Evolutionary conservation across 1,284 basidiomycete genomes (phyloP), one percentile per base, ranked within the genome.

Genomic region (Trichosporon sp.): DNA sequence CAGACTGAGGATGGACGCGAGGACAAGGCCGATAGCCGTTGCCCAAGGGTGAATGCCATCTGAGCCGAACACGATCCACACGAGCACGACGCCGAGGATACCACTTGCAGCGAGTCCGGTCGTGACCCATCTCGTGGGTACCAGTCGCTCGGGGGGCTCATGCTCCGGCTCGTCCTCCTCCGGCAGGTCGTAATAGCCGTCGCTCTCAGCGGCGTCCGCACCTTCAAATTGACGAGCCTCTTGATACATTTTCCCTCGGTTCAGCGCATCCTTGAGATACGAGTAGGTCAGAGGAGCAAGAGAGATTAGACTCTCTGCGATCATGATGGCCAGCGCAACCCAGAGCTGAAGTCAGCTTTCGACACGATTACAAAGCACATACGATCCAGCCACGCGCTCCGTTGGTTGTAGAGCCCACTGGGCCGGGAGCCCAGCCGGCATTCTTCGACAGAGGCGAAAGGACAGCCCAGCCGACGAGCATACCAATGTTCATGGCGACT

Each of bases 41-140:
- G 95, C 95, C 94, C 94, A 98, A 15, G 93, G 92, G 75, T 91
- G 91, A 78, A 98, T 97, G 1, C 92, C 92, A 72, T 96, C 90
- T 62, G 88, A 81, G 3, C 94, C 94, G 79, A 98, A 98, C 3
- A 97, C 90, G 6, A 88, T 67, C 90, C 92, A 94, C 1, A 98
- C 92, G 23, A 96, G 85, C 6, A 89, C 72, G 0, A 92, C 92
- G 9, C 94, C 94, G 12, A 89, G 68, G 8, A 88, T 74, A 9
- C 91, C 86, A 74, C 92, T 93, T 5, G 77, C 81, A 0, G 81
- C 79, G 64, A 94, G 81, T 0, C 95, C 95, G 70, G 84, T 80
- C n/a, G 88, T 65, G 25, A 95, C 91, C 93, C 93, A 95, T 9
- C 81, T 83, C 35, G 80, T 85, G 0, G 95, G 92, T 0, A 97